Percentiles rank a stretch among this genome's conserved stretches.
phyloP scores from a whole-genome alignment of 2,329 filamentous ascomycete species.

The Cytospora paraplurivora region DNA sequence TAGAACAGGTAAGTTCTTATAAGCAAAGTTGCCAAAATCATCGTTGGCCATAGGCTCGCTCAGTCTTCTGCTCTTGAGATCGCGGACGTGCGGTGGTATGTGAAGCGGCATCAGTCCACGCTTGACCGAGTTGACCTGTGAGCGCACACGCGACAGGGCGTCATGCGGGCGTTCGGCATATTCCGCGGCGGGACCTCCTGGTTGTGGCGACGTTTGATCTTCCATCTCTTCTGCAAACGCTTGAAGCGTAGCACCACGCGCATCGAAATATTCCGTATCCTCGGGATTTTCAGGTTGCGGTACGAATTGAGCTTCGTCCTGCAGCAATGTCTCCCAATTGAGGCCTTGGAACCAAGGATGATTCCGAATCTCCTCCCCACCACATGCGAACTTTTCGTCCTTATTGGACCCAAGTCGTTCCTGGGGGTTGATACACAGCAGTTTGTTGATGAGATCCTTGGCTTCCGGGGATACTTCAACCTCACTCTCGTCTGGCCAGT shows the following conservation, averaged over 20 bases:
- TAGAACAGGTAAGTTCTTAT: conserved; percentile 94
- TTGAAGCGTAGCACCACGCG: conserved; percentile 86
- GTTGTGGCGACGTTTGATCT: conserved; percentile 78
- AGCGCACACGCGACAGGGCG: conserved; percentile 84
- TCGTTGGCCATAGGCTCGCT: conserved; percentile 88
- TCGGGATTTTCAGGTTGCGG: conserved; percentile 91
- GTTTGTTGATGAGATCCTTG: conserved; percentile 89
- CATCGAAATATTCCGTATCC: conserved; percentile 97
- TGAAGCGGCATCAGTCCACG: conserved; percentile 92
- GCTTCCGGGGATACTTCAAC: conserved; percentile 82
- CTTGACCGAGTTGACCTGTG: conserved; percentile 85
- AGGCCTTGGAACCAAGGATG: conserved; percentile 88
- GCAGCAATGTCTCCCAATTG: conserved; percentile 87
- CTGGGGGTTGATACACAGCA: conserved; percentile 82
- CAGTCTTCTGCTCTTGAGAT: conserved; percentile 81
- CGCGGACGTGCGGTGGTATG: conserved; percentile 93
- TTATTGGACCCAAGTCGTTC: conserved; percentile 83
- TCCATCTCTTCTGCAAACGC: conserved; percentile 94
- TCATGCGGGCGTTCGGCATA: conserved; percentile 92
- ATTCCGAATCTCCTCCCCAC: conserved; percentile 86
- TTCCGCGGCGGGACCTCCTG: conserved; percentile 68
- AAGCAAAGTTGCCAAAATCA: conserved; percentile 94
- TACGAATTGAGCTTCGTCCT: conserved; percentile 95
- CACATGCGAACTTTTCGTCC: conserved; percentile 78
- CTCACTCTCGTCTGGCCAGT: conserved; percentile 86